phyloP scores from a whole-genome alignment of 805 yeast genomes.

The Candida ortonii region DNA sequence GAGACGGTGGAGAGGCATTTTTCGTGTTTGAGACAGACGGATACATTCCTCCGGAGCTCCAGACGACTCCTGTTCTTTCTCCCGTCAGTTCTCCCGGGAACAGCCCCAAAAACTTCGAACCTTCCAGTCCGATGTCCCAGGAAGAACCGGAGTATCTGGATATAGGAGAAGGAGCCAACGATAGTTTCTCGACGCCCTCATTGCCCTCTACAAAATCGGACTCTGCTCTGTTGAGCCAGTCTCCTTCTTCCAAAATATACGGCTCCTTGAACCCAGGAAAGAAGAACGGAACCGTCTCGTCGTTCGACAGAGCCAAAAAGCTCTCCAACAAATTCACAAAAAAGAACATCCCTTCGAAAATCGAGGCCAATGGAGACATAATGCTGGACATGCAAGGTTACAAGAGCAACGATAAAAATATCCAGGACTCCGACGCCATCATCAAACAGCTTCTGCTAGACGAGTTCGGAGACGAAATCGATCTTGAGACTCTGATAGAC shows the following conservation, averaged over 20 bases:
- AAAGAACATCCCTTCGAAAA: constrained; percentile 80
- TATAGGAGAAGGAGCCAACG: constrained; percentile 36
- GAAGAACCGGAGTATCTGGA: constrained; percentile 53
- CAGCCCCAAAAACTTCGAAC: constrained; percentile 28
- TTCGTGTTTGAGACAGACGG: constrained; percentile 87
- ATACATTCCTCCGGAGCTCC: constrained; percentile 70
- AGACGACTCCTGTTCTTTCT: constrained; percentile 83
- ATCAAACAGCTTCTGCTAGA: constrained; percentile 71
- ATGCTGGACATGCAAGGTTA: constrained; percentile 94
- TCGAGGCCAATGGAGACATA: constrained; percentile 86
- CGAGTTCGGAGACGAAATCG: constrained; percentile 61
- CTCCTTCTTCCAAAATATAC: constrained; percentile 33
- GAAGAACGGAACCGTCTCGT: constrained; percentile 17
- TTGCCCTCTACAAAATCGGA: constrained; percentile 12
- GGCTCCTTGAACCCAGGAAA: constrained; percentile 30
- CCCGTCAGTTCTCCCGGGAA: constrained; percentile 58
- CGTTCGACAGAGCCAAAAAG: constrained; percentile 55
- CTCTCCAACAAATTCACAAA: constrained; percentile 62
- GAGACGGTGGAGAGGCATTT: constrained; percentile 97
- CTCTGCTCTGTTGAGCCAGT: constrained; percentile 8
- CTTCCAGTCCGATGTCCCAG: constrained; percentile 24
- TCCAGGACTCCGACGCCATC: constrained; percentile 71
- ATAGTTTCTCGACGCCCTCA: constrained; percentile 9
- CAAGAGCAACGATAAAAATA: constrained; percentile 77
- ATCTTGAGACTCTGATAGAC: constrained; percentile 42